Evolutionary conservation across 169 alveolate genomes (phyloP), one percentile per base, ranked within the genome.

Genomic region (Cryptosporidium felis): DNA sequence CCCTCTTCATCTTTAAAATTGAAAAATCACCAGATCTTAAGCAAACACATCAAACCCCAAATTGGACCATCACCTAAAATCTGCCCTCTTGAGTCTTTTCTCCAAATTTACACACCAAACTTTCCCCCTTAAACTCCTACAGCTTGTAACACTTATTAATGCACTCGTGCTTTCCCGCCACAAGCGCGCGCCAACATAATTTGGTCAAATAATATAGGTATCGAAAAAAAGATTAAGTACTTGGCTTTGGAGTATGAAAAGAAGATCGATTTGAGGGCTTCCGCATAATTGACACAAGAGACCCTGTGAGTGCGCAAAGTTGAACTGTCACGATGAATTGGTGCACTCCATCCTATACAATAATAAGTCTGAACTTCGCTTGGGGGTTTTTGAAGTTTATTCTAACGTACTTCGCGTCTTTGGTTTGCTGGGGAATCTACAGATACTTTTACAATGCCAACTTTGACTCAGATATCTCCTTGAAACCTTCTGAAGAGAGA

Each of bases 291-390:
- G 32, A 28, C 26, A 5, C 23, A 56, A 0, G 21, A 21, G n/a
- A 12, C 16, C 14, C 26, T n/a, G 23, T 10, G 14, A 30, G 23
- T 5, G 34, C 9, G 32, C 32, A 28, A 56, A 56, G 21, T 12
- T 28, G 10, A 16, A 12, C 14, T 18, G 30, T 9, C 30, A 28
- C 63, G 10, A 34, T 60, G 47, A 41, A 38, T 12, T 74, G 85
- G 85, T 74, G 85, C 36, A 32, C 36, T 16, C 85, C 85, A n/a
- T 74, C 85, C 1, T 16, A 74, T 41, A 53, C 85, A 30, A 34
- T 74, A 40, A 74, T 74, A 23, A 56, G 60, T 36, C 18, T 74
- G 45, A 42, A 38, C 1, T 74, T 56, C 41, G 85, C 85, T 2
- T 45, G 26, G 38, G 61, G 61, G n/a, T 74, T 23, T 26, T 26